Conservation (phyloP, 2,329 filamentous ascomycete genomes). For the Chaetomium sp. region DNA sequence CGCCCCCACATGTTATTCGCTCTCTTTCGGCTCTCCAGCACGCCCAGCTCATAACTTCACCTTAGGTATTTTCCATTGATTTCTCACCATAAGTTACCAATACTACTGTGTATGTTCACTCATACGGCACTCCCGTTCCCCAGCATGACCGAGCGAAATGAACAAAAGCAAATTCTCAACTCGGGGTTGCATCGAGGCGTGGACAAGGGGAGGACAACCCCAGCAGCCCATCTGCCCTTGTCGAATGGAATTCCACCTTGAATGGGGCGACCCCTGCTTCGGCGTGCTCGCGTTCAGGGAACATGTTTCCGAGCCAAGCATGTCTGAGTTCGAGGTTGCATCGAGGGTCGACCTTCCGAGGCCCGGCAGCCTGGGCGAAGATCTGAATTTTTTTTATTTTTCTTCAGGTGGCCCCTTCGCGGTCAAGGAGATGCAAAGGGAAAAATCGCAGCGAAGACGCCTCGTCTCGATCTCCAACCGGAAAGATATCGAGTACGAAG, state of each 20-base stretch:
- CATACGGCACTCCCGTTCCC: background rate
- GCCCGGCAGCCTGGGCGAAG: slow-evolving; percentile 1
- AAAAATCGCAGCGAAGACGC: background rate
- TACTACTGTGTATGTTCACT: too few species aligned
- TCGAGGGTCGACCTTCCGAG: background rate
- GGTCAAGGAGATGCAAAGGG: background rate
- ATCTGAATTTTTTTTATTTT: slow-evolving; percentile 8
- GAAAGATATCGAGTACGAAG: too few species aligned
- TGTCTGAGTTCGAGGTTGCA: too few species aligned
- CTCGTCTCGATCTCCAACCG: too few species aligned
- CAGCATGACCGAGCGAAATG: slow-evolving; percentile 7
- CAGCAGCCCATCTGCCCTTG: background rate
- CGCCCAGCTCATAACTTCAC: too few species aligned
- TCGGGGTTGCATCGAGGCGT: slow-evolving; percentile 10
- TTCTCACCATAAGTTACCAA: too few species aligned
- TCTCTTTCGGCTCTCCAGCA: too few species aligned
- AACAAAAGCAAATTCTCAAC: slow-evolving; percentile 7
- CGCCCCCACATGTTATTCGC: too few species aligned
- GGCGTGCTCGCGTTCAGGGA: slow-evolving; percentile 14
- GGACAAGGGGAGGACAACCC: background rate
- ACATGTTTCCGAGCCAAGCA: slow-evolving; percentile 13
- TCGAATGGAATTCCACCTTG: slow-evolving; percentile 1
- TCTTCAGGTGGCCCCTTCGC: background rate
- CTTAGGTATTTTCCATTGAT: too few species aligned
- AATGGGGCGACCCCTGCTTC: slow-evolving; percentile 6